phyloP scores from a whole-genome alignment of 1,139 yeast genomes.

The Saccharomyces hybrid region DNA sequence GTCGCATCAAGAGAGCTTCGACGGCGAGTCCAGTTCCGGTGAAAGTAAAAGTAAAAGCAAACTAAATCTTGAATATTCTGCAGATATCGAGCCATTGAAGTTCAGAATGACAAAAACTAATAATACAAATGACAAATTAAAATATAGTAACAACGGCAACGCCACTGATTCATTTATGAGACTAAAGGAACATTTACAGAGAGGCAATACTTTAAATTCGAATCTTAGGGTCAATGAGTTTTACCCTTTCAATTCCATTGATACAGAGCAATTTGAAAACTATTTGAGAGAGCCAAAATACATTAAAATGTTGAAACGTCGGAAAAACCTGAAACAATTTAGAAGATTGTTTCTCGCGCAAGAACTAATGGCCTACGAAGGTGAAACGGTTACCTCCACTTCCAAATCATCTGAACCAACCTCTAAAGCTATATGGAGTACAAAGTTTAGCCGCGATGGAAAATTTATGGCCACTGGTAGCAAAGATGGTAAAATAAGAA shows the following conservation, averaged over 20 bases:
- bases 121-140: neutral
- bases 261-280: conserved; percentile 32
- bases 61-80: conserved; percentile 14
- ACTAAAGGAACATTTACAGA: conserved; percentile 4
- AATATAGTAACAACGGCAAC: neutral
- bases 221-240: conserved; percentile 1
- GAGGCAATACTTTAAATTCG: neutral
- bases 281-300: conserved; percentile 47
- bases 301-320: conserved; percentile 37
- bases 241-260: conserved; percentile 11
- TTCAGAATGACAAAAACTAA: conserved; percentile 13
- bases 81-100: conserved; percentile 24
- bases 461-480: conserved; percentile 80
- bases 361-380: conserved; percentile 39
- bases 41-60: neutral
- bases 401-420: conserved; percentile 1
- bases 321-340: conserved; percentile 39
- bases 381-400: conserved; percentile 4
- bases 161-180: conserved; percentile 1
- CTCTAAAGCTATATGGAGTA: conserved; percentile 53
- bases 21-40: neutral
- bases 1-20: neutral
- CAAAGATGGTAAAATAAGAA: conserved; percentile 53
- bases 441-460: conserved; percentile 74
- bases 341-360: conserved; percentile 71